Evolutionary conservation across 208 protist species (phyloP).

Genomic region (Trypanosoma rangeli): DNA sequence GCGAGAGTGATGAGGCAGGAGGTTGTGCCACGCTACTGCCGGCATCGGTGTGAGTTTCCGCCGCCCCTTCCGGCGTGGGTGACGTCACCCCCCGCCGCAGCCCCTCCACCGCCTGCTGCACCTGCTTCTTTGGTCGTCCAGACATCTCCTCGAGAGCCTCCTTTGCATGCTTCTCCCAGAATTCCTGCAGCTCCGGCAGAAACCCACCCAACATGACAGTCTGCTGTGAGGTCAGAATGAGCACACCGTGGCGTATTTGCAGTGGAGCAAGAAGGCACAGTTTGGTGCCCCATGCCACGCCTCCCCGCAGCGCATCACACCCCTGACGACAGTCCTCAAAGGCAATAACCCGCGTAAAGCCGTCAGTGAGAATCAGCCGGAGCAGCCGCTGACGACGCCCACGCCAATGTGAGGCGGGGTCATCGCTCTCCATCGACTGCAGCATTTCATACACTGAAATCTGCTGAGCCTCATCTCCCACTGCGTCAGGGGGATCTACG

Average conservation of each 20-base stretch:
- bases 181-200: slow-evolving; percentile 49
- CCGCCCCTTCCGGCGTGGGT: not conserved
- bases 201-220: slow-evolving; percentile 50
- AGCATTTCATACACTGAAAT: slow-evolving; percentile 31
- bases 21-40: not conserved
- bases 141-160: slow-evolving; percentile 37
- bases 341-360: slow-evolving; percentile 66
- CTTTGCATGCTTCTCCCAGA: slow-evolving; percentile 40
- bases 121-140: slow-evolving; percentile 35
- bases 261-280: slow-evolving; percentile 26
- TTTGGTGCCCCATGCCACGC: slow-evolving; percentile 61
- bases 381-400: slow-evolving; percentile 45
- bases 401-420: slow-evolving; percentile 28
- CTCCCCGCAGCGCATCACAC: slow-evolving; percentile 31
- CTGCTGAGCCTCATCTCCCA: slow-evolving; percentile 12
- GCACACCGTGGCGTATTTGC: slow-evolving; percentile 32
- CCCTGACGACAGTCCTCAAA: slow-evolving; percentile 37
- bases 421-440: slow-evolving; percentile 33
- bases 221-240: slow-evolving; percentile 50
- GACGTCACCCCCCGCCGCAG: not conserved
- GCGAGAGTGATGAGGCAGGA: too few species aligned
- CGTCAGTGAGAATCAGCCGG: slow-evolving; percentile 54
- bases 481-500: slow-evolving; percentile 1
- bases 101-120: not conserved
- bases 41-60: not conserved